Base-by-base conservation (phyloP, 192 early-diverging fungal genomes). In the Podila epigama region DNA sequence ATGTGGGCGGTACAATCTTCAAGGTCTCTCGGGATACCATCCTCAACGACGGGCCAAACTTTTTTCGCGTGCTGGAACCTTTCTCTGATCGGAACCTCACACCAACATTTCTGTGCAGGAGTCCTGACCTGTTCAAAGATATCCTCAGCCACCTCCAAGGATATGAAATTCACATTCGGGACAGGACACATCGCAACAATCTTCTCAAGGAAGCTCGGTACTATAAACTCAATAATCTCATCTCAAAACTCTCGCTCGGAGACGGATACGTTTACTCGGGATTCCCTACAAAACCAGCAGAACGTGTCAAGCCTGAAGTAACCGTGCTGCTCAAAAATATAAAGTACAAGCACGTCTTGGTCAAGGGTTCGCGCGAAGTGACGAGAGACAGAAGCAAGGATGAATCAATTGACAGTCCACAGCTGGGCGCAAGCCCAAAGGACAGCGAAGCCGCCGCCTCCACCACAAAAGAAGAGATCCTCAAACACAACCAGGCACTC, bases 1-100 rank as follows among this genome's bases (percentile, higher is more conserved):
- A 88, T 55, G 83, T 88, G 11, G 82, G 87, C 37, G 87, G 87
- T 13, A 81, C 79, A 28, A 42, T 82, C 15, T 88, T 88, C 80
- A 81, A 81, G 32, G 29, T 88, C 11, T 48, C 82, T 18, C 79
- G 79, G 41, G 79, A 82, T 28, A 61, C 86, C 5, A 66, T 86
- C 22, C 68, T 66, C 31, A 84, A 81, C 70, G 70, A 85, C 42
- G 48, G 65, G 25, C 81, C 81, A 51, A 82, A 82, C 57, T 82
- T 79, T 34, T 82, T 82, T 54, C 57, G 41, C 0, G 51, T 77
- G 3, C 37, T 82, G 18, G 75, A 70, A 65, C 63, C 66, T 25
- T 81, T 61, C 52, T 42, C 63, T 9, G 68, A 68, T 20, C 57
- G 64, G 7, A 70, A 68, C 22, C 48, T 66, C 3, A 73, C 62